Evolutionary conservation across 345 rosid species (phyloP), one percentile per base, ranked within the genome.

Genomic region (Chamaenerion angustifolium): DNA sequence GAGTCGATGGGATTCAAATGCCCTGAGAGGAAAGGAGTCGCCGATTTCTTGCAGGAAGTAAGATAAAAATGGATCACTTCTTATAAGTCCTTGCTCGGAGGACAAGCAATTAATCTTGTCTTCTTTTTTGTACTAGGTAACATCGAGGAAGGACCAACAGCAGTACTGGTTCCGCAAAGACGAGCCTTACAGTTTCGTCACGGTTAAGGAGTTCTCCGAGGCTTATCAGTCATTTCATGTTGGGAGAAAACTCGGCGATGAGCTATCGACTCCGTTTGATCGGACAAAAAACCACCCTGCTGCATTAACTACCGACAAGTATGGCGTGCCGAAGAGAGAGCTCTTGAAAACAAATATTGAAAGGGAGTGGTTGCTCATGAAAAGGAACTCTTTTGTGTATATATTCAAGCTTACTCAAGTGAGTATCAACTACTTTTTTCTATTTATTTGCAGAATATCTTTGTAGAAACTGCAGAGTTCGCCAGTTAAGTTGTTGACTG

Each of bases 11-110:
- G 96, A 40, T 84, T 84, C 53, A 68, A 42, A 43, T 84, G 94
- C 61, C 94, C 88, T 8, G 80, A 76, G 15, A 81, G 96, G 61
- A 84, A 88, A 69, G 88, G 82, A 2, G 81, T 71, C 8, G 88
- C 96, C 9, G 96, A 88, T 62, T 84, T 79, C 71, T 71, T 88
- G 51, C 94, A 84, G 52, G 96, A 88, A 64, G 88, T 88, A 70
- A 54, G 78, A 45, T n/a, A 1, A 43, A 35, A 15, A 46, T 19
- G 4, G 15, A 18, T 51, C 27, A 16, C 40, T 19, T 17, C n/a
- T 11, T 19, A 4, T 23, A 0, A 16, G 9, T 46, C 10, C 25
- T 37, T 12, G 11, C 18, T 23, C 5, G 48, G 40, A 10, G 25
- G 17, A n/a, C 7, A 14, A 21, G 40, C 9, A 47, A 40, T 11